Base-by-base conservation (phyloP, 352 stramenopile genomes). In the Globisporangium spiculum region DNA sequence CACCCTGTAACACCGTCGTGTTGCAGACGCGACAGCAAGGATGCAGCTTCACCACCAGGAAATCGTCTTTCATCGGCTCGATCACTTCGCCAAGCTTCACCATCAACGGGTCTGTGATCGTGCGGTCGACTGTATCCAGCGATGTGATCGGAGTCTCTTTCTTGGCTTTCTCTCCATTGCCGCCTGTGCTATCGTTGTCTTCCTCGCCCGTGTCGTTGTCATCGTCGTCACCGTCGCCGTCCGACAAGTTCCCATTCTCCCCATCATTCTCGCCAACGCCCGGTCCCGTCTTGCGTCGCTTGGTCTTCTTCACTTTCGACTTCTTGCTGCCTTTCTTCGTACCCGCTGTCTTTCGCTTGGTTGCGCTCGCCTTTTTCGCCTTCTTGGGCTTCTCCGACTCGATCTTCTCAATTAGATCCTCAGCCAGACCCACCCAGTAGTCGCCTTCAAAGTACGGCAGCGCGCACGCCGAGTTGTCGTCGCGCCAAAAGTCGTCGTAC, bases 401-500 rank as follows among this genome's bases (percentile, higher is more conserved):
- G 32, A 96, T 82, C 60, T 96, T 97, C 72, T 96, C 84, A 53
- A 95, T 97, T 46, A 96, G 75, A 73, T 97, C 88, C 81, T 96
- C 86, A 0, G 80, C 89, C 46, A 96, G 65, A 9, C 89, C 89
- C 27, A 94, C 86, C 89, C 89, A 96, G 62, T 96, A 96, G 60
- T 96, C 89, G 8, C 88, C 89, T 67, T 95, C 88, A 65, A 91
- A 96, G 67, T 96, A 96, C 56, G 87, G 88, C 63, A 97, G 67
- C 7, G 63, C 87, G 63, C 72, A 97, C 69, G 88, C 98, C 69
- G 84, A 85, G 71, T 94, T 89, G 48, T 92, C 77, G 55, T 95
- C 81, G 22, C 82, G 75, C 84, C 98, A 98, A 70, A 98, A 98
- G 66, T 97, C 90, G 70, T 99, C 95, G 68, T 98, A 99, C 63